Base-by-base conservation (phyloP, 306 rosid genomes). In the Casuarina equisetifolia region DNA sequence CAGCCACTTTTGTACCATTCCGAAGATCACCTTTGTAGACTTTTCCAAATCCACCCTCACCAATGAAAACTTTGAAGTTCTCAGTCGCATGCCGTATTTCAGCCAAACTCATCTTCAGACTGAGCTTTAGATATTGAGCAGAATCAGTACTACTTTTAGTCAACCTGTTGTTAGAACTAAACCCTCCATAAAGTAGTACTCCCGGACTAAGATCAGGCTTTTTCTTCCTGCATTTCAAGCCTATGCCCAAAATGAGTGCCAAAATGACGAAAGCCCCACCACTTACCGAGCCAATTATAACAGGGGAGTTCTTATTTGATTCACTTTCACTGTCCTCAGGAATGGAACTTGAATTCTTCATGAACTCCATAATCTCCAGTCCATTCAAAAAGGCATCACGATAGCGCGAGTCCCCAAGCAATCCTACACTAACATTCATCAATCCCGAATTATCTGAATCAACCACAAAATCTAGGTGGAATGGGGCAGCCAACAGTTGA, bases 321-420 rank as follows among this genome's bases (percentile, higher is more conserved):
- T 74, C 54, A 12, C 2, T 46, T 53, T 0, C 32, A 25, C 48
- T 63, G 51, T 42, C 73, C 66, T 36, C 1, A 10, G 6, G 43
- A 0, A 0, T 0, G 10, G 13, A 19, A 79, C 4, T 70, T 12
- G 76, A 39, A 3, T 32, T 0, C 10, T 59, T 39, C 63, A 76
- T 55, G 32, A 86, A 0, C 76, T 67, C 80, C 88, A 88, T 82
- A 48, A 85, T 53, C 77, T 88, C 91, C 32, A 88, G 63, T 19
- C 88, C 90, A 7, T 86, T 88, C 45, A 88, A n/a, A 72, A 78
- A 75, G 6, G 81, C 83, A 6, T 45, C 54, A 11, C 0, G 39
- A 0, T 13, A 4, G 1, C 0, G 0, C 1, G 75, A 55, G 2
- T 54, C 0, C 15, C 0, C 0, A 51, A 0, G 3, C 39, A 62